These are phyloP conservation scores for Penicillium bialowiezense DNA, from an alignment of 495 filamentous ascomycete genomes.

Conservation along the genomic window DNA sequence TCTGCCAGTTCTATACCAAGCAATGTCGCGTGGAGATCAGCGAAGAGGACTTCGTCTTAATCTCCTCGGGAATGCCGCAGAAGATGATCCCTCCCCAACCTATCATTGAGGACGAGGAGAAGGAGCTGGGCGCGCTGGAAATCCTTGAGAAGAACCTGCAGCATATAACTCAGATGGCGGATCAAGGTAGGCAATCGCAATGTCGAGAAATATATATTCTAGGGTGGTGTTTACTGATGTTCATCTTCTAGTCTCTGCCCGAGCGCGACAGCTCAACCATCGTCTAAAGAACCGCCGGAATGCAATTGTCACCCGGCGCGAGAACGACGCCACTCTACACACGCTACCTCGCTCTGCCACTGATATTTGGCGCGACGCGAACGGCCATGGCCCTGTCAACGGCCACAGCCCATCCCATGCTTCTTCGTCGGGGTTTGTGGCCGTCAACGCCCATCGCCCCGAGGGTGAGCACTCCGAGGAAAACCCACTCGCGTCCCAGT, in stretches of 20 bases:
- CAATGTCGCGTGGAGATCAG: slow-evolving; percentile 80
- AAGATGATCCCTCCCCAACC: slow-evolving; percentile 81
- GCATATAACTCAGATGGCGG: slow-evolving; percentile 72
- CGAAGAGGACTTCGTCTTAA: slow-evolving; percentile 81
- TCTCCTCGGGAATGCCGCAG: slow-evolving; percentile 76
- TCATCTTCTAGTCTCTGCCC: slow-evolving; percentile 59
- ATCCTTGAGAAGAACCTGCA: slow-evolving; percentile 75
- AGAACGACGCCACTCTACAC: slow-evolving; percentile 44
- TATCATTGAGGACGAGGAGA: slow-evolving; percentile 80
- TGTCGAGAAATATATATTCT: background rate
- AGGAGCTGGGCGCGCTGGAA: slow-evolving; percentile 78
- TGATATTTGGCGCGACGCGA: slow-evolving; percentile 38
- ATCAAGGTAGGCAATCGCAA: slow-evolving; percentile 64
- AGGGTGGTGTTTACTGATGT: slow-evolving; percentile 3
- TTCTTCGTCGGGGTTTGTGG: slow-evolving; percentile 53
- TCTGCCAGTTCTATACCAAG: slow-evolving; percentile 79
- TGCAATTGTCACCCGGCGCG: slow-evolving; percentile 61
- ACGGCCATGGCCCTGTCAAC: slow-evolving; percentile 26
- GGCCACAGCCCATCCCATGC: slow-evolving; percentile 26
- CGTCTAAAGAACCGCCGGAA: slow-evolving; percentile 71
- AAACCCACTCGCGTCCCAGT: slow-evolving; percentile 33
- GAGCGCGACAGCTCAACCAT: slow-evolving; percentile 79
- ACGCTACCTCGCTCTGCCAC: slow-evolving; percentile 29
- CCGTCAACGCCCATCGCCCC: slow-evolving; percentile 51
- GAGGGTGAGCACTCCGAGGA: slow-evolving; percentile 34